phyloP scores from a whole-genome alignment of 1,139 yeast genomes.

The Ogataea hybrid region DNA sequence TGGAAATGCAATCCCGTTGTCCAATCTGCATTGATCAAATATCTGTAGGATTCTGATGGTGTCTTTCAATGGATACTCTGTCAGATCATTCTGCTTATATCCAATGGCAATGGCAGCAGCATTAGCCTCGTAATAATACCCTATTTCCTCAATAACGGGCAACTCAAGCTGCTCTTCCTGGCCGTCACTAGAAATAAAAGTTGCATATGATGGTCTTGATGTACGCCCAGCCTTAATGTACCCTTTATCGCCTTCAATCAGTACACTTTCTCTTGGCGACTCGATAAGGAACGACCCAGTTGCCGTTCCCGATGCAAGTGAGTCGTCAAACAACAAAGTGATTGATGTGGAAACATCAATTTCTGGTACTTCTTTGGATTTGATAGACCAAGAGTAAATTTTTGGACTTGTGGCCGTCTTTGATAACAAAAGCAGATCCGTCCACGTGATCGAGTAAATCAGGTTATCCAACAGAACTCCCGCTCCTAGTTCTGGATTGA shows the following conservation, averaged over 20 bases:
- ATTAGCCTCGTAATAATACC: conserved; percentile 15
- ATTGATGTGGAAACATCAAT: conserved; percentile 31
- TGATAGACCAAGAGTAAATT: conserved; percentile 4
- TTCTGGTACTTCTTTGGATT: conserved; percentile 18
- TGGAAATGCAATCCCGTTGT: conserved; percentile 6
- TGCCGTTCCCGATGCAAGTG: conserved; percentile 30
- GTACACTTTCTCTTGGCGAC: conserved; percentile 25
- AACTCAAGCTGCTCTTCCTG: conserved; percentile 1
- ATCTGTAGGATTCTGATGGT: conserved; percentile 7
- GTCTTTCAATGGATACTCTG: conserved; percentile 1
- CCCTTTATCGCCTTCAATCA: conserved; percentile 35
- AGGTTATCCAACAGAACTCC: conserved; percentile 62
- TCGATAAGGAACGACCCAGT: conserved; percentile 28
- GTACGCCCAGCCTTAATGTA: conserved; percentile 30
- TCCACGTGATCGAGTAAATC: conserved; percentile 50
- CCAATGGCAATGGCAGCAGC: conserved; percentile 11
- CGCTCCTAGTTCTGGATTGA: conserved; percentile 50
- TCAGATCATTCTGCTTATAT: conserved; percentile 1
- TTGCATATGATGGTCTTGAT: conserved; percentile 27
- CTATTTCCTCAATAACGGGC: conserved; percentile 7
- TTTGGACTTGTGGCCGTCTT: neutral
- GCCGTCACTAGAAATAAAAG: too few relatives aligned
- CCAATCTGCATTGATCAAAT: conserved; percentile 7
- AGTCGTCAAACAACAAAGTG: conserved; percentile 29
- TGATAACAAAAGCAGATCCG: conserved; percentile 10